phyloP scores from a whole-genome alignment of 371 early-diverging fungal genomes.

The Circinella minor region DNA sequence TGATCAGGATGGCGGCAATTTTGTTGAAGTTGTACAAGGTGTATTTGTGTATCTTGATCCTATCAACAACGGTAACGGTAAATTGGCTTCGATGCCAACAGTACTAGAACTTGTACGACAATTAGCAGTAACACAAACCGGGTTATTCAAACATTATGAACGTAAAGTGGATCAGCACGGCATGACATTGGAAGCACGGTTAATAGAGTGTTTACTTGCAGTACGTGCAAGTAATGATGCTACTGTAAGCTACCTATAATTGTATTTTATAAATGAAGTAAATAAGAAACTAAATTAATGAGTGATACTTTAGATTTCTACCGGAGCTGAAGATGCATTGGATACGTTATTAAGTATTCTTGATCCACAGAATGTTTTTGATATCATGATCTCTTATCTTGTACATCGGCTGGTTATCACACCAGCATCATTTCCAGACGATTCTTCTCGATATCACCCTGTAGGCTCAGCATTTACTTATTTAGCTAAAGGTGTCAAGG shows the following conservation, averaged over 20 bases:
- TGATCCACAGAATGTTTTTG: constrained; percentile 47
- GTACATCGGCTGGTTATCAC: constrained; percentile 32
- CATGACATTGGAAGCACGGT: constrained; percentile 40
- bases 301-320: constrained; percentile 33
- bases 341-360: constrained; percentile 43
- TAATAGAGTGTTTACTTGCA: constrained; percentile 34
- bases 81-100: constrained; percentile 6
- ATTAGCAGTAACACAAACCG: constrained; percentile 42
- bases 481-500: constrained; percentile 46
- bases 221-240: constrained; percentile 35
- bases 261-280: too few relatives aligned
- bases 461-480: constrained; percentile 54
- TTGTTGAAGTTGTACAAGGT: constrained; percentile 44
- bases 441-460: constrained; percentile 39
- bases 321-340: constrained; percentile 55
- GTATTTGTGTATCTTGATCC: constrained; percentile 27
- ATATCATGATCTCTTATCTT: constrained; percentile 48
- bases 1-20: constrained; percentile 46
- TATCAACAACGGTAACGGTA: background rate
- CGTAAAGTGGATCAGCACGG: constrained; percentile 39
- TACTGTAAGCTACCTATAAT: constrained; percentile 28
- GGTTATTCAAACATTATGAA: constrained; percentile 46
- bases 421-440: constrained; percentile 26
- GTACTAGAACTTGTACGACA: constrained; percentile 47
- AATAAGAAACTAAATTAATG: too few relatives aligned